A percentile compares a stretch with the other conserved stretches of the same genome.
Evolutionary conservation across 805 yeast genomes (phyloP).

Genomic region (Pichia rugopelliculosa): DNA sequence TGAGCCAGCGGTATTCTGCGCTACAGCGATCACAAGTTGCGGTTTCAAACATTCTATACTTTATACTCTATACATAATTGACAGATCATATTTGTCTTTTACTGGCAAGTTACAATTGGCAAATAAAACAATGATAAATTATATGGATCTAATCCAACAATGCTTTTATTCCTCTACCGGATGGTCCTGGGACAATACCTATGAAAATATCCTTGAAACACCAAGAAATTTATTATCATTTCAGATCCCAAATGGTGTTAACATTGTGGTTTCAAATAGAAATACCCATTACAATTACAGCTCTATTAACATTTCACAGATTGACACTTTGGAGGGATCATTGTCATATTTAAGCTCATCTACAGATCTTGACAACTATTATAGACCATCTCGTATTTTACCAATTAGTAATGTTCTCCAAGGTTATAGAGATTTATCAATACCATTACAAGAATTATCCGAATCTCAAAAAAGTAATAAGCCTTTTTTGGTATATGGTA

Average conservation of each 20-base stretch:
- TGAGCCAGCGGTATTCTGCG: background rate
- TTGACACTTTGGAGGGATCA: constrained; percentile 67
- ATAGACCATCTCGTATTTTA: constrained; percentile 44
- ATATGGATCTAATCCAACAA: constrained; percentile 79
- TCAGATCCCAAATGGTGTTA: constrained; percentile 58
- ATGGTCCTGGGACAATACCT: constrained; percentile 77
- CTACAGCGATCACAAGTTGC: background rate
- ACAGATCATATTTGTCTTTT: background rate
- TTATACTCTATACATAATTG: too few species aligned
- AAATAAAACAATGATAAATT: constrained; percentile 54
- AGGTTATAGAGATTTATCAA: constrained; percentile 41
- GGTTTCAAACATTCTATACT: background rate
- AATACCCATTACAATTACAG: constrained; percentile 66
- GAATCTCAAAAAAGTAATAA: constrained; percentile 3
- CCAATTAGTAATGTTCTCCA: constrained; percentile 61
- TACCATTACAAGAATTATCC: background rate
- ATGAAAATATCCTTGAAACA: constrained; percentile 67
- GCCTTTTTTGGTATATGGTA: constrained; percentile 63
- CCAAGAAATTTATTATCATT: constrained; percentile 67
- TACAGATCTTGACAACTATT: constrained; percentile 38
- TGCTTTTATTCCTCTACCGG: constrained; percentile 61
- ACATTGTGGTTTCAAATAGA: constrained; percentile 60
- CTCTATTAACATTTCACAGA: constrained; percentile 60
- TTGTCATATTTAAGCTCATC: constrained; percentile 75
- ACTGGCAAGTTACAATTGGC: background rate